These are phyloP conservation scores for Quercus engelmannii DNA, from an alignment of 306 rosid species.

Conservation along the genomic window DNA sequence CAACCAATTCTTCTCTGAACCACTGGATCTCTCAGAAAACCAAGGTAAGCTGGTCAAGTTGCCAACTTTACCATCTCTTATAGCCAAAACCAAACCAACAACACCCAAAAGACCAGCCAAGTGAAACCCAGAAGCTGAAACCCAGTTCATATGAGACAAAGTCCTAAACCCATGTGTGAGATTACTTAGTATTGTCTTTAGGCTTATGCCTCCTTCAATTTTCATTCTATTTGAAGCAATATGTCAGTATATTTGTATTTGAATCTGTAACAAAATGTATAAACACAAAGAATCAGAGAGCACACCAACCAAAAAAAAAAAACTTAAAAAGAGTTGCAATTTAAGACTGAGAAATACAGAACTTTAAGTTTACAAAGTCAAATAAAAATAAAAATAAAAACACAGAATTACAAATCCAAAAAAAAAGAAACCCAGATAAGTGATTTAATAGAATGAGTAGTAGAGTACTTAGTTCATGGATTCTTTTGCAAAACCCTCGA, in stretches of 20 bases:
- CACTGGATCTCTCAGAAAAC: constrained; percentile 13
- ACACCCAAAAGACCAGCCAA: constrained; percentile 45
- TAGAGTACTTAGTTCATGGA: not conserved
- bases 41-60: constrained; percentile 35
- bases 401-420: not conserved
- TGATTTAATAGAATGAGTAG: not conserved
- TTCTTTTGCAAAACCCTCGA: not conserved
- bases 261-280: not conserved
- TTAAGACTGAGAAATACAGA: not conserved
- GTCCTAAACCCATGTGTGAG: constrained; percentile 27
- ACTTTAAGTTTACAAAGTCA: not conserved
- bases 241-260: not conserved
- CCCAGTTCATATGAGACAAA: constrained; percentile 21
- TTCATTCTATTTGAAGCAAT: constrained; percentile 13
- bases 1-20: constrained; percentile 18
- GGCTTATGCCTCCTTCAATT: constrained; percentile 20
- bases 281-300: not conserved
- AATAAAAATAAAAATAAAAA: not conserved
- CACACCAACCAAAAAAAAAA: not conserved
- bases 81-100: constrained; percentile 42
- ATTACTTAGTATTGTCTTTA: constrained; percentile 24
- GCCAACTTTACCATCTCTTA: constrained; percentile 35
- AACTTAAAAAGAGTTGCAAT: not conserved
- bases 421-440: not conserved
- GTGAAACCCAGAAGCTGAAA: constrained; percentile 31